Base-by-base conservation (phyloP, 495 filamentous ascomycete species). In the Lineolata rhizophorae region DNA sequence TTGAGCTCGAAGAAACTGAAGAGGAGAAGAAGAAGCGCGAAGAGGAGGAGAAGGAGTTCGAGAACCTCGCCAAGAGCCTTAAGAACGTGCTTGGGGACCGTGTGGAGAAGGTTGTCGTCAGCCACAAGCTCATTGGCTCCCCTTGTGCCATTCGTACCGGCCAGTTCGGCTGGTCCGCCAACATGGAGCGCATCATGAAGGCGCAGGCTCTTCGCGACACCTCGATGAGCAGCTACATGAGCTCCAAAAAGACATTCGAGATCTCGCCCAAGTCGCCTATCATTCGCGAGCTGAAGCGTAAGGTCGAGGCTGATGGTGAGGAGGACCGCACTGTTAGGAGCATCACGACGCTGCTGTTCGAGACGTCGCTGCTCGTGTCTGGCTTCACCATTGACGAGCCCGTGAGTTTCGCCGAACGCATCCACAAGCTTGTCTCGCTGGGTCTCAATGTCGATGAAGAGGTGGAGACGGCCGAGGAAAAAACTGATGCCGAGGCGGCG, bases 141-240 rank as follows among this genome's bases (percentile, higher is more conserved):
- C 87, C 87, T 52, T 95, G 90, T 60, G 87, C 87, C 55, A 95
- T 97, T 65, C 87, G 87, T 58, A 97, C 87, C 44, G 87, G 90
- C 49, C 87, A 97, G 65, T 97, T 97, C 58, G 87, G 87, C 62
- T 97, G 87, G 87, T 94, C 84, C 26, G 87, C 87, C 53, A 97
- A 97, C 70, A 97, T 97, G 87, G 87, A 97, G 74, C 90, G 87
- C 66, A 97, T 97, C 72, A 97, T 97, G 87, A 97, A 97, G 74
- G 90, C 87, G 20, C 87, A 97, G 67, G 87, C 87, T 55, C 81
- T 97, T 45, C 90, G 87, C 64, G 87, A 97, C 62, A 95, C 87
- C 50, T 93, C 83, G 43, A 97, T 97, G 87, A 75, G 66, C 62
- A 91, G 80, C 38, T 97, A 97, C 76, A 97, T 97, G 87, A 84